Evolutionary conservation across 2,329 filamentous ascomycete genomes (phyloP).

Genomic region (Pseudogymnoascus sp.): DNA sequence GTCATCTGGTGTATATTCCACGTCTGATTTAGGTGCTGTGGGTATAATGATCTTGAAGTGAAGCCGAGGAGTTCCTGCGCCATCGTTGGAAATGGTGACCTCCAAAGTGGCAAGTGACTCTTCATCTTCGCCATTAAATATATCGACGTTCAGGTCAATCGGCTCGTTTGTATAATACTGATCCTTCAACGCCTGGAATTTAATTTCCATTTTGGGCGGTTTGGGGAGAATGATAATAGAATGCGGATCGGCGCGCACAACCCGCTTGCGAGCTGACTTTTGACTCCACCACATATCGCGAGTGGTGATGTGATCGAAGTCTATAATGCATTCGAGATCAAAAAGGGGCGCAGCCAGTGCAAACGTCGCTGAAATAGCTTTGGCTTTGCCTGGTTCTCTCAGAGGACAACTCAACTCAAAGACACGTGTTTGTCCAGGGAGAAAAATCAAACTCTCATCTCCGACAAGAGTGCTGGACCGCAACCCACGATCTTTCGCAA

Average conservation of each 20-base stretch:
- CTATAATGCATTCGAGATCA: conserved; percentile 56
- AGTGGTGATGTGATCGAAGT: conserved; percentile 35
- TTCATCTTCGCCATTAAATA: conserved; percentile 77
- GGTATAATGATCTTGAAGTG: conserved; percentile 26
- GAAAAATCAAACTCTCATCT: conserved; percentile 53
- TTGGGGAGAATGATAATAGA: conserved; percentile 70
- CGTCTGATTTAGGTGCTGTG: not conserved
- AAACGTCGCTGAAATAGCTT: conserved; percentile 54
- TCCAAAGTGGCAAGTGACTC: conserved; percentile 65
- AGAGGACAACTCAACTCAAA: conserved; percentile 65
- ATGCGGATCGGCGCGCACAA: conserved; percentile 42
- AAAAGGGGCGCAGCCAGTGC: conserved; percentile 57
- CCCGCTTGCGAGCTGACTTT: conserved; percentile 35
- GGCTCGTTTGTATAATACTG: conserved; percentile 82
- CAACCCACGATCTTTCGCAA: not conserved
- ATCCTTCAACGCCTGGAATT: conserved; percentile 48
- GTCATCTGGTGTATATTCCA: not conserved
- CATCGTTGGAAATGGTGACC: conserved; percentile 54
- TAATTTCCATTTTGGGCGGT: conserved; percentile 82
- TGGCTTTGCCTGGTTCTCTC: conserved; percentile 72
- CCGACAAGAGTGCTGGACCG: conserved; percentile 36
- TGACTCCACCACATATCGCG: conserved; percentile 42
- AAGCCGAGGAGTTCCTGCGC: conserved; percentile 35
- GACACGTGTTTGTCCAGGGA: conserved; percentile 58
- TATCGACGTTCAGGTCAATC: conserved; percentile 57